A percentile compares a stretch with the other conserved stretches of the same genome.
Conservation (phyloP, 75 land plant species). For the Chamaecyparis obtusa region DNA sequence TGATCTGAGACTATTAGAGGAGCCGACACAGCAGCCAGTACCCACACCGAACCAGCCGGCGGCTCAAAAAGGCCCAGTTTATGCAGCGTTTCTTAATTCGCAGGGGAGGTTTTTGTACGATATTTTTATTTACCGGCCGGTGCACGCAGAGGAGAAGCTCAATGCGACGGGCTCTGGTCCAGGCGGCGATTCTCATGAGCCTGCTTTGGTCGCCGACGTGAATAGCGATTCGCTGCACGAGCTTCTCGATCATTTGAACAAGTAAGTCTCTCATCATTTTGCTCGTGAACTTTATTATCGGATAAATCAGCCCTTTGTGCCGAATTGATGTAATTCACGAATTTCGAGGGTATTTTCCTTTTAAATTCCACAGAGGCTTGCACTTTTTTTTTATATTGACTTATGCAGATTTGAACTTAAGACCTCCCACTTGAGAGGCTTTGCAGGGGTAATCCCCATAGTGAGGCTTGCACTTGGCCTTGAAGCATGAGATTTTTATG, state of each 20-base stretch:
- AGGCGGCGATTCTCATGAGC: conserved; percentile 24
- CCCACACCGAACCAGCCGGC: conserved; percentile 60
- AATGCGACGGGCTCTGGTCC: conserved; percentile 60
- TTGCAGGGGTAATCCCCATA: too few species aligned
- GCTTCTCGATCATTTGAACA: conserved; percentile 62
- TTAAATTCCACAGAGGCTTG: too few species aligned
- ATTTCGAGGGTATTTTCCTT: too few species aligned
- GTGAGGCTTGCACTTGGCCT: too few species aligned
- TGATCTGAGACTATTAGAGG: conserved; percentile 54
- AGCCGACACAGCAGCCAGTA: conserved; percentile 5
- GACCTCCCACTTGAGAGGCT: too few species aligned
- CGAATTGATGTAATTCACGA: too few species aligned
- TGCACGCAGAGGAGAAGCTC: conserved; percentile 44
- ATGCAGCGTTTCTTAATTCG: conserved; percentile 79
- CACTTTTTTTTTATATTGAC: too few species aligned
- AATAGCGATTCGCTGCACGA: conserved; percentile 68
- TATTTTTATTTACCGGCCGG: conserved; percentile 66
- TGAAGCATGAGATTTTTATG: too few species aligned
- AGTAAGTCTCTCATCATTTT: conserved; percentile 9
- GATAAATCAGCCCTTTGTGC: not conserved
- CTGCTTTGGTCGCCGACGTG: conserved; percentile 70
- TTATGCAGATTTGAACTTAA: too few species aligned
- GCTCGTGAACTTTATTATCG: not conserved
- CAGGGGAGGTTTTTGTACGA: conserved; percentile 92
- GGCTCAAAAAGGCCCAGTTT: conserved; percentile 43